phyloP scores from a whole-genome alignment of 2,329 filamentous ascomycete species.

The Sclerotinia borealis region DNA sequence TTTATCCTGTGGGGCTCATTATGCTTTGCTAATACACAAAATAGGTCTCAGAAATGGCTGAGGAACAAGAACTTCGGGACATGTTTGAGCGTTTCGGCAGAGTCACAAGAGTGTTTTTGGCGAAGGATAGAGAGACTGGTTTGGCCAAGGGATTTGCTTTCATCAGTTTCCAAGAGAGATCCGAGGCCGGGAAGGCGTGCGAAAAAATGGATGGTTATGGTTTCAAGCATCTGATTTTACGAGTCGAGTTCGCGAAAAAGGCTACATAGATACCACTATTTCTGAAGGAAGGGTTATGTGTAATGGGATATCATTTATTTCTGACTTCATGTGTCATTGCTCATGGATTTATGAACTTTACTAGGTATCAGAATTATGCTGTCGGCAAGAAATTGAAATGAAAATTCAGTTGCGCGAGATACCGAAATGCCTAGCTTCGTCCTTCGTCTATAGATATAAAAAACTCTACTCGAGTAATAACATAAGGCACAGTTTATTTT shows the following conservation, averaged over 20 bases:
- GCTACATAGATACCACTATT: constrained; percentile 33
- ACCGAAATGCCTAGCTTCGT: too few species aligned
- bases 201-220: constrained; percentile 97
- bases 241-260: constrained; percentile 85
- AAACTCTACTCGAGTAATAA: background rate
- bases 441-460: too few species aligned
- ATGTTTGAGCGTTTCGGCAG: constrained; percentile 98
- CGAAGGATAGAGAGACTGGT: constrained; percentile 94
- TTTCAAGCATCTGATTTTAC: constrained; percentile 80
- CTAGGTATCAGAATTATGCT: background rate
- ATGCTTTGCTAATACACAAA: constrained; percentile 17
- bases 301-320: constrained; percentile 12
- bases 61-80: constrained; percentile 90
- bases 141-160: constrained; percentile 98
- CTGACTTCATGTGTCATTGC: background rate
- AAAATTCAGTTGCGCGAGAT: constrained; percentile 2
- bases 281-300: background rate
- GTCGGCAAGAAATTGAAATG: background rate
- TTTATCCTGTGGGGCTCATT: background rate
- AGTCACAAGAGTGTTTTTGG: constrained; percentile 94
- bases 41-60: constrained; percentile 92
- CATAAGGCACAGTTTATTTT: background rate
- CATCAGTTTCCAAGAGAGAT: constrained; percentile 88
- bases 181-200: constrained; percentile 86
- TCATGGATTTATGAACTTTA: background rate